Percentiles rank a stretch among this genome's conserved stretches.
Evolutionary conservation across 306 rosid genomes (phyloP).

Genomic region (Comarum palustre): DNA sequence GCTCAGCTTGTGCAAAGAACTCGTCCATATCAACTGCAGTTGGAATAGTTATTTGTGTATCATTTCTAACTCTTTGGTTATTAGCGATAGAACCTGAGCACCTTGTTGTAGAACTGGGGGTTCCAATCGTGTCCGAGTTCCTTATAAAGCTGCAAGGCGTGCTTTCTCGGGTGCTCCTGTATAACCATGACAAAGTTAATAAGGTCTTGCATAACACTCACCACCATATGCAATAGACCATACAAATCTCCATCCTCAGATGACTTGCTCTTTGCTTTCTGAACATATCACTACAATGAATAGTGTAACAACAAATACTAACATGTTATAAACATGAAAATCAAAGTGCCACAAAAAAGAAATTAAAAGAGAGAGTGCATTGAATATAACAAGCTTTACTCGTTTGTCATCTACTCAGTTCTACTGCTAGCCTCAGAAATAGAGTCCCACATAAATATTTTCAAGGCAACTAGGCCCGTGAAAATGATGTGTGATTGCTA

Average conservation of each 20-base stretch:
- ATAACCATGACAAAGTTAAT: constrained; percentile 4
- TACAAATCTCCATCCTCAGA: not conserved
- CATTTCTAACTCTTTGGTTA: constrained; percentile 29
- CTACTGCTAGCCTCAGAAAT: constrained; percentile 29
- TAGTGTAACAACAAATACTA: not conserved
- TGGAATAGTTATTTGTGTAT: constrained; percentile 55
- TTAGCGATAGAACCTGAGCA: constrained; percentile 26
- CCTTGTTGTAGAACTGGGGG: constrained; percentile 68
- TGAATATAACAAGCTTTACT: constrained; percentile 38
- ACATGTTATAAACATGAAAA: not conserved
- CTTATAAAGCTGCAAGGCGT: constrained; percentile 74
- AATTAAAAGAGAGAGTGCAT: constrained; percentile 4
- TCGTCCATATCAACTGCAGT: constrained; percentile 71
- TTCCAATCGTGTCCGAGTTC: constrained; percentile 44
- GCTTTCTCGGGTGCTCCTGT: constrained; percentile 75
- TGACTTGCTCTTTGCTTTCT: not conserved
- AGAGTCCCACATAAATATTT: constrained; percentile 34
- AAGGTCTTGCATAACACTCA: constrained; percentile 11
- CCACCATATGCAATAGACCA: not conserved
- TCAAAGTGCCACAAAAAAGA: not conserved
- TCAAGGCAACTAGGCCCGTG: constrained; percentile 47
- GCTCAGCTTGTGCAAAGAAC: constrained; percentile 74
- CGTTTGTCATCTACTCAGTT: constrained; percentile 41
- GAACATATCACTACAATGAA: not conserved
- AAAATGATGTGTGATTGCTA: constrained; percentile 35